A percentile compares a stretch with the other conserved stretches of the same genome.
Conservation (phyloP, 148 eudicot species). For the Pouteria glomerata region DNA sequence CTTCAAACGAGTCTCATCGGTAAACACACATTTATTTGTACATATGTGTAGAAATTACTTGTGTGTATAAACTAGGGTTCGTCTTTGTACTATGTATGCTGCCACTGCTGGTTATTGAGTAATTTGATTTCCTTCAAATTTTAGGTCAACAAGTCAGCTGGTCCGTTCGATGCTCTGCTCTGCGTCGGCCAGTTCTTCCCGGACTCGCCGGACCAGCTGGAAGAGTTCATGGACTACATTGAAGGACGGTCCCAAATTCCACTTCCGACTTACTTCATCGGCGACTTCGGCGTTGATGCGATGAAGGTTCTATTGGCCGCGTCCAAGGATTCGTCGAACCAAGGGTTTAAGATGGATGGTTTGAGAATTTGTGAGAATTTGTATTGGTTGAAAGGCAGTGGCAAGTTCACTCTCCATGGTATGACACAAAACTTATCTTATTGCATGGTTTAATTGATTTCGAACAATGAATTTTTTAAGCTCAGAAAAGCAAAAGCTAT, state of each 20-base stretch:
- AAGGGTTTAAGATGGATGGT: conserved; percentile 92
- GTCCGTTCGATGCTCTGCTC: conserved; percentile 81
- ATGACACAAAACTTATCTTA: conserved; percentile 5
- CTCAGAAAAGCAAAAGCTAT: too few species aligned
- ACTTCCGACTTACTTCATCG: conserved; percentile 76
- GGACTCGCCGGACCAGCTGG: conserved; percentile 54
- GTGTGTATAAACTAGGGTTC: neutral
- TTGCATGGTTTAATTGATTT: neutral
- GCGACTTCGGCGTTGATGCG: conserved; percentile 77
- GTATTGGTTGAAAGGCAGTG: conserved; percentile 93
- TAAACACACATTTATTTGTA: conserved; percentile 10
- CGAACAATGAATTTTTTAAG: neutral
- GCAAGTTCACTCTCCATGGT: conserved; percentile 67
- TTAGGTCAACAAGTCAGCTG: conserved; percentile 96
- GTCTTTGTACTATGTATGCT: neutral
- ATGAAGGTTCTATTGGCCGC: conserved; percentile 55
- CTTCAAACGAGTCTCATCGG: conserved; percentile 79
- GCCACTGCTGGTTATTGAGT: neutral
- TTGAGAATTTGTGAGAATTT: conserved; percentile 60
- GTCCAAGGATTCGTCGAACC: conserved; percentile 44
- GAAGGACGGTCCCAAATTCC: conserved; percentile 65
- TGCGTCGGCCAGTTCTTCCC: conserved; percentile 98
- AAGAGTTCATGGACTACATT: conserved; percentile 62
- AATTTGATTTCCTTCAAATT: neutral
- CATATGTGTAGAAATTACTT: too few species aligned